Evolutionary conservation across 768 basidiomycete species (phyloP).

Genomic region (Hortiboletus flavorubellus): DNA sequence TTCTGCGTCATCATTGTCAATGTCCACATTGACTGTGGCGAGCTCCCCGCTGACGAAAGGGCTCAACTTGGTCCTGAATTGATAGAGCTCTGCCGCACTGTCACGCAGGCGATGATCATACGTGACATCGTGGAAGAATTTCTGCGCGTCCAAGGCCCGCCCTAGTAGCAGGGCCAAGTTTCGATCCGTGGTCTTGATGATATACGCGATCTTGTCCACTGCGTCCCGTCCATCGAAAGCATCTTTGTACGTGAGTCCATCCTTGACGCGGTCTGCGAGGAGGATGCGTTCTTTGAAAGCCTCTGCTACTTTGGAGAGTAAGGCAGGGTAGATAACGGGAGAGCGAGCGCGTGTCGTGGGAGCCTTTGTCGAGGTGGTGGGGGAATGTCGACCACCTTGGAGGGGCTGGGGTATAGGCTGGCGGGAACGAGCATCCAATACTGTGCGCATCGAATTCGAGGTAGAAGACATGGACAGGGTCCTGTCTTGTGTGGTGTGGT

Average conservation of each 20-base stretch:
- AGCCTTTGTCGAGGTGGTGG: slow-evolving; percentile 34
- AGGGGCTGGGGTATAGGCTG: slow-evolving; percentile 32
- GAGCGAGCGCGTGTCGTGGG: slow-evolving; percentile 45
- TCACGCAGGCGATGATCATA: slow-evolving; percentile 96
- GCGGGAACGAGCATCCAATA: slow-evolving; percentile 38
- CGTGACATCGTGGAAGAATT: slow-evolving; percentile 99
- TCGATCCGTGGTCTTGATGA: slow-evolving; percentile 97
- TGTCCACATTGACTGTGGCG: slow-evolving; percentile 32
- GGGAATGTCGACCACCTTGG: slow-evolving; percentile 40
- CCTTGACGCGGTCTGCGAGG: slow-evolving; percentile 81
- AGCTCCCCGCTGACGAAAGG: slow-evolving; percentile 83
- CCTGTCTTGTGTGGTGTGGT: slow-evolving; percentile 63
- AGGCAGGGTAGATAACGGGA: slow-evolving; percentile 90
- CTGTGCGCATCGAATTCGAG: slow-evolving; percentile 47
- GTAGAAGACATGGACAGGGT: slow-evolving; percentile 74
- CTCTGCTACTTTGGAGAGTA: slow-evolving; percentile 91
- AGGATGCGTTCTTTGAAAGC: slow-evolving; percentile 84
- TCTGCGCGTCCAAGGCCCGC: slow-evolving; percentile 93
- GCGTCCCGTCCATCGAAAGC: slow-evolving; percentile 97
- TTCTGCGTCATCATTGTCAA: slow-evolving; percentile 35
- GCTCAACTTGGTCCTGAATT: slow-evolving; percentile 82
- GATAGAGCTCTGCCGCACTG: slow-evolving; percentile 85
- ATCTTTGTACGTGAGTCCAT: slow-evolving; percentile 94
- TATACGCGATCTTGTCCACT: slow-evolving; percentile 94
- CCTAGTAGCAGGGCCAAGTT: slow-evolving; percentile 95